Percentiles rank a stretch among this genome's conserved stretches.
Evolutionary conservation across 2,329 filamentous ascomycete genomes (phyloP).

Genomic region (Zarea fungicola): DNA sequence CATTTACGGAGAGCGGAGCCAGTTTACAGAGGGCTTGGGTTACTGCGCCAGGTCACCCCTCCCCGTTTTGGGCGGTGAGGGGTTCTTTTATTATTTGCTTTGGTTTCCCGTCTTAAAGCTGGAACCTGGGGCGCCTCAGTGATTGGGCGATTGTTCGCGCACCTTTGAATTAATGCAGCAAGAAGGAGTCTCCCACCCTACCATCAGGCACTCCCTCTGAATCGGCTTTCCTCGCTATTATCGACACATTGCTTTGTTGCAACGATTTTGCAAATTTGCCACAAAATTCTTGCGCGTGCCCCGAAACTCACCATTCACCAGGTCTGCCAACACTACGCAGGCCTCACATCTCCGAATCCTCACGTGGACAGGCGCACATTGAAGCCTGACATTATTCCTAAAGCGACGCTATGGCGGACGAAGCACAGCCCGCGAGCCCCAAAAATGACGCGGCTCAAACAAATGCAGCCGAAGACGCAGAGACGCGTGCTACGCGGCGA

Average conservation of each 20-base stretch:
- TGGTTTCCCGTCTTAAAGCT: conserved; percentile 1
- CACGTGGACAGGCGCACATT: conserved; percentile 2
- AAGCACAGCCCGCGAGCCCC: conserved; percentile 37
- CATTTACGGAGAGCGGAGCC: background rate
- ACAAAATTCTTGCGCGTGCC: background rate
- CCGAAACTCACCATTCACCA: background rate
- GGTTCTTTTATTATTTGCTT: conserved; percentile 12
- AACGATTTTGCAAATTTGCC: background rate
- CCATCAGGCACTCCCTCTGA: background rate
- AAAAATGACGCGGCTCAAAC: conserved; percentile 26
- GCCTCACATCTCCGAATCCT: background rate
- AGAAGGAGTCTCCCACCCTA: conserved; percentile 6
- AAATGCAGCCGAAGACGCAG: conserved; percentile 49
- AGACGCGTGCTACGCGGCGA: conserved; percentile 57
- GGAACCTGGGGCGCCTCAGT: conserved; percentile 6
- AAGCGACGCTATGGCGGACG: conserved; percentile 37
- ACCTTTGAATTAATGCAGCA: conserved; percentile 4
- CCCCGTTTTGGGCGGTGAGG: conserved; percentile 13
- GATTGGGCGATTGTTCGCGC: conserved; percentile 7
- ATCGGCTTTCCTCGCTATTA: background rate
- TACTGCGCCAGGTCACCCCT: conserved; percentile 5
- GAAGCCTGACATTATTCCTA: background rate
- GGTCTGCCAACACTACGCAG: background rate
- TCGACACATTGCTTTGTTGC: background rate
- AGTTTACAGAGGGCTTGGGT: background rate